Conservation (phyloP, 140 eudicot genomes). For the Erigeron philadelphicus region DNA sequence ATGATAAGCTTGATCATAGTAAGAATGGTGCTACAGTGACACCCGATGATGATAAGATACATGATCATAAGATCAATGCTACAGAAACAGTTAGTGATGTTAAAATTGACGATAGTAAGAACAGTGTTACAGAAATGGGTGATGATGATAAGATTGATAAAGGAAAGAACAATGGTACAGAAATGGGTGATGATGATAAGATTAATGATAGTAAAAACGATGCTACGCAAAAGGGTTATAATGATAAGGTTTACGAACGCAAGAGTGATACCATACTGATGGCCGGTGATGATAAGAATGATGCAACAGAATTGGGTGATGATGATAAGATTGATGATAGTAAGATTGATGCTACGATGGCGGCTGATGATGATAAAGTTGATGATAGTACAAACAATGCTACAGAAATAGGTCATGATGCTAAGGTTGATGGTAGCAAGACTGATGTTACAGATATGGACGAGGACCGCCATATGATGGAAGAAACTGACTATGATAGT, state of each 20-base stretch:
- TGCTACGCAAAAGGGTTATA: constrained; percentile 19
- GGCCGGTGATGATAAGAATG: constrained; percentile 25
- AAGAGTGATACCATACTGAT: constrained; percentile 10
- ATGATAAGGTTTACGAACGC: constrained; percentile 1
- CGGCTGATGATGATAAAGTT: constrained; percentile 22
- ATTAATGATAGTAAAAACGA: constrained; percentile 16
- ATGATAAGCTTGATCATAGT: constrained; percentile 1
- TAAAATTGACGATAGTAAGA: constrained; percentile 21
- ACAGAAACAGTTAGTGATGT: constrained; percentile 18
- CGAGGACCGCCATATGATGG: constrained; percentile 21
- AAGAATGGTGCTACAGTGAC: constrained; percentile 15
- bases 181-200: constrained; percentile 20
- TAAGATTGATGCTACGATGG: constrained; percentile 21
- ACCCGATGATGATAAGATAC: constrained; percentile 18
- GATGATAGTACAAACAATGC: constrained; percentile 17
- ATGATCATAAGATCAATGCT: constrained; percentile 7
- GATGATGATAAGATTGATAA: constrained; percentile 26
- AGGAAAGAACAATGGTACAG: constrained; percentile 21
- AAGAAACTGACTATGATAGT: constrained; percentile 24
- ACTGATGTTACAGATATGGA: constrained; percentile 23
- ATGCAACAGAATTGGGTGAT: constrained; percentile 22
- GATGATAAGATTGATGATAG: constrained; percentile 21
- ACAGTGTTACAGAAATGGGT: constrained; percentile 15
- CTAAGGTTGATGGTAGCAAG: constrained; percentile 17
- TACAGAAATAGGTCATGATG: constrained; percentile 24